phyloP scores from a whole-genome alignment of 2,329 filamentous ascomycete genomes.

The Furcasterigmium furcatum region DNA sequence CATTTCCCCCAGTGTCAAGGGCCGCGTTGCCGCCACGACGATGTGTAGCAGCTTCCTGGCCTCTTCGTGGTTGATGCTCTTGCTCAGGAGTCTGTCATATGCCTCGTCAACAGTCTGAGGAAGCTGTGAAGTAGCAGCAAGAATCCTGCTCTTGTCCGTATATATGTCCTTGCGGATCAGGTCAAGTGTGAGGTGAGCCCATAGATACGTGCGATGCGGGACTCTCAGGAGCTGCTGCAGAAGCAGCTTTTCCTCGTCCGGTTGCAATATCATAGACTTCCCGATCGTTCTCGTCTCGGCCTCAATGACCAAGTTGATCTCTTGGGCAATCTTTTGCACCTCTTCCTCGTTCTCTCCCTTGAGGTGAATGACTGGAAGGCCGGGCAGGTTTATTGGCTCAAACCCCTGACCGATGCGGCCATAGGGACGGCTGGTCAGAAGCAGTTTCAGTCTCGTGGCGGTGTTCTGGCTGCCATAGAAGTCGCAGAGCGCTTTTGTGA shows the following conservation, averaged over 20 bases:
- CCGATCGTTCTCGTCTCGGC: slow-evolving; percentile 5
- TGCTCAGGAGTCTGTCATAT: no score
- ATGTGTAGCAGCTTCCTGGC: background rate
- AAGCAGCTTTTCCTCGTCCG: slow-evolving; percentile 9
- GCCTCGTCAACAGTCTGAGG: slow-evolving; percentile 18
- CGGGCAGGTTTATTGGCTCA: background rate
- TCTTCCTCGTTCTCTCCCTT: slow-evolving; percentile 12
- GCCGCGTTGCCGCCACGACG: background rate
- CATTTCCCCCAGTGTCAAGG: slow-evolving; percentile 12
- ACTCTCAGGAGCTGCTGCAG: slow-evolving; percentile 6
- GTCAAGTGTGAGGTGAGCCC: slow-evolving; percentile 17
- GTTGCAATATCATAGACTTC: background rate
- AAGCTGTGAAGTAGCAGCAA: slow-evolving; percentile 6
- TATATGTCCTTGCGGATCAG: slow-evolving; percentile 9
- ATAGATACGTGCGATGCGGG: slow-evolving; percentile 19
- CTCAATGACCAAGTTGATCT: slow-evolving; percentile 16
- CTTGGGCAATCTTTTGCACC: slow-evolving; percentile 10
- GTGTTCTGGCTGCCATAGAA: slow-evolving; percentile 14
- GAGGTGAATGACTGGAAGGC: slow-evolving; percentile 11
- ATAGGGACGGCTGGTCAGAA: slow-evolving; percentile 28
- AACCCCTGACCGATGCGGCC: slow-evolving; percentile 17
- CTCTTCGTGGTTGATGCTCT: background rate
- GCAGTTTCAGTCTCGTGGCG: slow-evolving; percentile 28
- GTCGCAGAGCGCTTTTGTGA: slow-evolving; percentile 18
- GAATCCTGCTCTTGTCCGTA: slow-evolving; percentile 8